Conservation (phyloP, 805 yeast species). For the Ogataea minuta region DNA sequence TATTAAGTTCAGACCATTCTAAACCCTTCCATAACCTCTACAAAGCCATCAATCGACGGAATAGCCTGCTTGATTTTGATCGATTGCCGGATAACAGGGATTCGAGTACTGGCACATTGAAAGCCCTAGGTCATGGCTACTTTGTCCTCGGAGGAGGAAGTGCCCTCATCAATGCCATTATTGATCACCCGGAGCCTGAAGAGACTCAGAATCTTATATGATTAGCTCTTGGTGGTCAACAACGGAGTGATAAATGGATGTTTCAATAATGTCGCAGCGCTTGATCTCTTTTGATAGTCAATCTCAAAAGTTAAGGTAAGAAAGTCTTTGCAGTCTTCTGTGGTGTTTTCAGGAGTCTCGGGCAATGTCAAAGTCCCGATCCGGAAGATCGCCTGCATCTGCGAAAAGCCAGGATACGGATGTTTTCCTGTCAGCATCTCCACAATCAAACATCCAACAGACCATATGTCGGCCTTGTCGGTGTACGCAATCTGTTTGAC, state of each 20-base stretch:
- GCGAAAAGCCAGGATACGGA: constrained; percentile 92
- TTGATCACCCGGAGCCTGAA: constrained; percentile 8
- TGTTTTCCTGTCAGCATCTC: constrained; percentile 97
- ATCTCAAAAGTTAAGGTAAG: constrained; percentile 65
- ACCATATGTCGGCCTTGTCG: constrained; percentile 94
- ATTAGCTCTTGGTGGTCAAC: constrained; percentile 38
- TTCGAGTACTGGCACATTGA: neutral
- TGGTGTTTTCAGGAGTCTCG: constrained; percentile 69
- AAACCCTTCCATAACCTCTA: neutral
- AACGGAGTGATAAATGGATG: constrained; percentile 60
- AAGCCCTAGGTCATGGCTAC: constrained; percentile 22
- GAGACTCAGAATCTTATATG: constrained; percentile 1
- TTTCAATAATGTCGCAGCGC: constrained; percentile 64
- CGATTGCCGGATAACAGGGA: constrained; percentile 7
- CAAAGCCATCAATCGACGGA: constrained; percentile 10
- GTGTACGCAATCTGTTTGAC: constrained; percentile 92
- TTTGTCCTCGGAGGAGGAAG: constrained; percentile 25
- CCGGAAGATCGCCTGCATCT: constrained; percentile 95
- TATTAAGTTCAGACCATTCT: neutral
- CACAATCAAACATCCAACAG: constrained; percentile 88
- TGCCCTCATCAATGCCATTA: constrained; percentile 18
- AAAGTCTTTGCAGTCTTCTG: constrained; percentile 67
- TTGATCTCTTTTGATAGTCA: constrained; percentile 71
- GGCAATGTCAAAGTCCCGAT: constrained; percentile 88
- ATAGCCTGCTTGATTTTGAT: constrained; percentile 16